Evolutionary conservation across 441 rosid species (phyloP), one percentile per base, ranked within the genome.

Genomic region (Sinapis alba): DNA sequence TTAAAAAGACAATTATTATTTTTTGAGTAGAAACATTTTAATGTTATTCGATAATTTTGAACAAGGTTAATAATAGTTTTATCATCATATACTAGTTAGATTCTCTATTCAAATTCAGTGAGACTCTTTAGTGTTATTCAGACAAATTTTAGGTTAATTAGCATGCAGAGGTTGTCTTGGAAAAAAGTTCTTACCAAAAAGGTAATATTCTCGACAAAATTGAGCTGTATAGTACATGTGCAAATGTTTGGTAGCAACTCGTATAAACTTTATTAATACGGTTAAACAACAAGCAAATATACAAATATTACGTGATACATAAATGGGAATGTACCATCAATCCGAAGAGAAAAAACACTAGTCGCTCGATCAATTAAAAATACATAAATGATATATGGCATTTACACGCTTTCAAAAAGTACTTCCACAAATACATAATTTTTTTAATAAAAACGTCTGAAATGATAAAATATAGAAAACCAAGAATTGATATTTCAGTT

Each of bases 151-250:
- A 10, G 10, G 54, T 9, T 6, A 18, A n/a, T n/a, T n/a, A n/a
- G n/a, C n/a, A n/a, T n/a, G 18, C 20, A 60, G 36, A 27, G n/a
- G 16, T 26, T 60, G 43, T 75, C 30, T 19, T 20, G 1, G 9
- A 45, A 41, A 57, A 59, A 47, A 12, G 15, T 26, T 68, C 15
- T 69, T 7, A 62, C 3, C 26, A 38, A 30, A 30, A 30, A 30
- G 36, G 36, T 30, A 30, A 30, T 69, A 76, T 76, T 54, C 70
- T 63, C 74, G 70, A 69, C 50, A 62, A 69, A 53, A 38, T 12
- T 38, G 64, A 62, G 63, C 64, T 66, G 61, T 66, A 4, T 12
- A 38, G 15, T 38, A 41, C 47, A 12, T 41, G 47, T 41, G 47
- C n/a, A 41, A 16, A 41, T 41, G 47, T 41, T 41, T 41, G 47